phyloP scores from a whole-genome alignment of 2,329 filamentous ascomycete genomes.

The Elsinoe ampelina region DNA sequence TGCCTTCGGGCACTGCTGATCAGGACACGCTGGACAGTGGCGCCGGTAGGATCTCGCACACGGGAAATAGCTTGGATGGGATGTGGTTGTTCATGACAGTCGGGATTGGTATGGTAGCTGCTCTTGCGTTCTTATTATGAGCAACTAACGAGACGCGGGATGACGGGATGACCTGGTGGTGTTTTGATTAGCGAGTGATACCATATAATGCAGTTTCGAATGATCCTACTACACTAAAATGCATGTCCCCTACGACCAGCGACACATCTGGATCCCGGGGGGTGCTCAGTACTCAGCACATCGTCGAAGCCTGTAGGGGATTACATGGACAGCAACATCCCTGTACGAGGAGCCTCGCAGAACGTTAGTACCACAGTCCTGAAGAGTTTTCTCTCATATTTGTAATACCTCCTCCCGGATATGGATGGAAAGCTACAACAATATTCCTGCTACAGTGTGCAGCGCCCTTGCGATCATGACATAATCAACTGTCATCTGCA shows the following conservation, averaged over 20 bases:
- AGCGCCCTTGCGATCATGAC: no score
- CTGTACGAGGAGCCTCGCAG: background rate
- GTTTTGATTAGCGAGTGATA: background rate
- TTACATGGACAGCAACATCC: background rate
- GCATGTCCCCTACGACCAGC: no score
- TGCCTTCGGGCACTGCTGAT: background rate
- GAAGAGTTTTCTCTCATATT: no score
- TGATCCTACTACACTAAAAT: no score
- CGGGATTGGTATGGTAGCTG: background rate
- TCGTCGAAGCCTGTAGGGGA: background rate
- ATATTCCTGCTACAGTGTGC: background rate
- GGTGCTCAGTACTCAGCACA: background rate
- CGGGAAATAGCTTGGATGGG: background rate
- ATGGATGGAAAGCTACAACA: background rate
- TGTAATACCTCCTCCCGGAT: no score
- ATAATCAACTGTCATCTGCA: no score
- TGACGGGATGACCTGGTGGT: background rate
- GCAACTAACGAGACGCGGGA: background rate
- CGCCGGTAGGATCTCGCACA: background rate
- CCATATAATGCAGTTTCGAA: background rate
- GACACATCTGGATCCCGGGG: no score
- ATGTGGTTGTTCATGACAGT: background rate
- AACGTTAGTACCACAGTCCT: background rate
- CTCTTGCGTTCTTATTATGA: background rate
- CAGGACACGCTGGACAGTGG: background rate